Conservation (phyloP, 2,329 filamentous ascomycete genomes). For the Sporothrix euskadiensis region DNA sequence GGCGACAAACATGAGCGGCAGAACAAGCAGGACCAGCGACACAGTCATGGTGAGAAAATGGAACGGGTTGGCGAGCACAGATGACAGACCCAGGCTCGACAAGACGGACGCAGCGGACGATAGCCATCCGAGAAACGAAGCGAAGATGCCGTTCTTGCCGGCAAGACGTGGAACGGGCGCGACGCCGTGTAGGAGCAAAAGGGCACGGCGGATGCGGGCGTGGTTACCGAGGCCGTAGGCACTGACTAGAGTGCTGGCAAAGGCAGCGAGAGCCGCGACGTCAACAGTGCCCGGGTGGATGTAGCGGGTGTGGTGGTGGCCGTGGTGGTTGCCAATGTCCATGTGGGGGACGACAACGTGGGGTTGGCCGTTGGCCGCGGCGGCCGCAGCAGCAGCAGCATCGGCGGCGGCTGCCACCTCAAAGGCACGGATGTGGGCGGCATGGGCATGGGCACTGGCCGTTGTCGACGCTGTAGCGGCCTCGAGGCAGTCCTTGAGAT, state of each 20-base stretch:
- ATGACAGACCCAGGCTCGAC: conserved; percentile 57
- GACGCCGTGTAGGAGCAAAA: conserved; percentile 46
- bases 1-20: conserved; percentile 78
- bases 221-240: conserved; percentile 89
- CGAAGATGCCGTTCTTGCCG: conserved; percentile 5
- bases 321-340: conserved; percentile 64
- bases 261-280: conserved; percentile 76
- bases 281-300: conserved; percentile 78
- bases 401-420: background rate
- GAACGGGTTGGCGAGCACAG: conserved; percentile 88
- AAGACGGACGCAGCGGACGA: background rate
- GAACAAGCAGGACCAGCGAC: conserved; percentile 69
- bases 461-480: conserved; percentile 32
- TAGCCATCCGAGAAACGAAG: conserved; percentile 71
- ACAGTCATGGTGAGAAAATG: conserved; percentile 93
- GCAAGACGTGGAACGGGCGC: background rate
- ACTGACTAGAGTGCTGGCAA: conserved; percentile 78
- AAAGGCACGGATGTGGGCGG: background rate
- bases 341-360: conserved; percentile 36
- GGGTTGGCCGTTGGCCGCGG: conserved; percentile 46
- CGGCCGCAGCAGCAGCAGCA: conserved; percentile 51
- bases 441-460: conserved; percentile 51
- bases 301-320: conserved; percentile 36
- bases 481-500: conserved; percentile 89
- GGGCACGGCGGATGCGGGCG: conserved; percentile 84